Percentiles rank a stretch among this genome's conserved stretches.
Conservation (phyloP, 1,139 yeast species). For the Wickerhamomyces sp. region DNA sequence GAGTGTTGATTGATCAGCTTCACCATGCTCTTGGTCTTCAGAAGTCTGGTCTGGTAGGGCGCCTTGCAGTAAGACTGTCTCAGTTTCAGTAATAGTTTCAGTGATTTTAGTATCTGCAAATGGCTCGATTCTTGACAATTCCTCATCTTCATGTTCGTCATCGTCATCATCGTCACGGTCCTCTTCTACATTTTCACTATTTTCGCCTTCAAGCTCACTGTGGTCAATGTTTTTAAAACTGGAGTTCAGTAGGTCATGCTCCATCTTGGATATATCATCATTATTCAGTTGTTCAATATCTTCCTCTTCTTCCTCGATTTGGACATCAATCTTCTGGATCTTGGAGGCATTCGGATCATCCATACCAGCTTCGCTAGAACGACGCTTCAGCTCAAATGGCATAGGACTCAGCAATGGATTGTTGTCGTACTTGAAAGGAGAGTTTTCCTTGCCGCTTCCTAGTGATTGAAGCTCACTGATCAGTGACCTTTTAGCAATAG, state of each 20-base stretch:
- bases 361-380: slow-evolving; percentile 10
- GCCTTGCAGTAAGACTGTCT: too few relatives aligned
- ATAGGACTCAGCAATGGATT: slow-evolving; percentile 9
- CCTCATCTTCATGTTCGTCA: slow-evolving; percentile 13
- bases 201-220: background rate
- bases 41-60: too few relatives aligned
- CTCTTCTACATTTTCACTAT: background rate
- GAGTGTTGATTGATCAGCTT: background rate
- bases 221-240: background rate
- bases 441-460: slow-evolving; percentile 15
- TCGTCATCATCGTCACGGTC: slow-evolving; percentile 5
- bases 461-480: slow-evolving; percentile 12
- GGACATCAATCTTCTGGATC: slow-evolving; percentile 8
- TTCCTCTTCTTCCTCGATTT: slow-evolving; percentile 7
- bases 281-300: background rate
- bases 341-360: slow-evolving; percentile 4
- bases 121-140: slow-evolving; percentile 22
- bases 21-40: background rate
- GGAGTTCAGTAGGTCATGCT: background rate
- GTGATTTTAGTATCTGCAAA: slow-evolving; percentile 3
- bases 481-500: slow-evolving; percentile 19
- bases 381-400: slow-evolving; percentile 11
- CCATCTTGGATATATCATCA: background rate
- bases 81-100: too few relatives aligned
- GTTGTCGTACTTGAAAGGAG: slow-evolving; percentile 2